Conservation (phyloP, 495 filamentous ascomycete species). For the Aspergillus cavernicola region DNA sequence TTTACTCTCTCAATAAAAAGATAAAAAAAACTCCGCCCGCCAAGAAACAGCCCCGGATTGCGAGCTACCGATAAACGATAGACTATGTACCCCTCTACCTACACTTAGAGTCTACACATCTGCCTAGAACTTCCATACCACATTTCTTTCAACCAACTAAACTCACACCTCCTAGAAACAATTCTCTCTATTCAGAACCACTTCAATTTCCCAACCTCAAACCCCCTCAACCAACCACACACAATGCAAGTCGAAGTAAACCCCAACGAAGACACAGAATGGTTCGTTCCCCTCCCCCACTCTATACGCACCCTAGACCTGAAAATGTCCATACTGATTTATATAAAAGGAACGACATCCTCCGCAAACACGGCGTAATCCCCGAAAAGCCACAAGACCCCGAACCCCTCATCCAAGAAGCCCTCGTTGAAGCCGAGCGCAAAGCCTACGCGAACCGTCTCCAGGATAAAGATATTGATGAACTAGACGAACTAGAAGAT, state of each 20-base stretch:
- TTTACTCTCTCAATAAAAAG: too few relatives aligned
- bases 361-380: conserved; percentile 92
- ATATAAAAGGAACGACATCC: conserved; percentile 86
- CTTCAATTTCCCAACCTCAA: too few relatives aligned
- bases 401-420: conserved; percentile 92
- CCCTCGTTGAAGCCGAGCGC: conserved; percentile 73
- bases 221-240: not conserved
- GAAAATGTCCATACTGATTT: not conserved
- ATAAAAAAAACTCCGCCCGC: not conserved
- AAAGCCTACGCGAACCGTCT: conserved; percentile 86
- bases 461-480: conserved; percentile 89
- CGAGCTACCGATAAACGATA: too few relatives aligned
- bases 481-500: conserved; percentile 90
- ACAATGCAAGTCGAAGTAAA: conserved; percentile 87
- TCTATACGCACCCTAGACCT: not conserved
- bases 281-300: conserved; percentile 48
- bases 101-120: not conserved
- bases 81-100: not conserved
- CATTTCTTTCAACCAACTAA: not conserved
- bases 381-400: conserved; percentile 94
- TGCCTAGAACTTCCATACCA: conserved; percentile 3
- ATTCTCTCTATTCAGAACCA: too few relatives aligned
- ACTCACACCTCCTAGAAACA: not conserved
- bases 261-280: conserved; percentile 97
- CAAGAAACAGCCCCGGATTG: not conserved